Base-by-base conservation (phyloP, 2,329 filamentous ascomycete species). In the Diaporthe citriasiana region DNA sequence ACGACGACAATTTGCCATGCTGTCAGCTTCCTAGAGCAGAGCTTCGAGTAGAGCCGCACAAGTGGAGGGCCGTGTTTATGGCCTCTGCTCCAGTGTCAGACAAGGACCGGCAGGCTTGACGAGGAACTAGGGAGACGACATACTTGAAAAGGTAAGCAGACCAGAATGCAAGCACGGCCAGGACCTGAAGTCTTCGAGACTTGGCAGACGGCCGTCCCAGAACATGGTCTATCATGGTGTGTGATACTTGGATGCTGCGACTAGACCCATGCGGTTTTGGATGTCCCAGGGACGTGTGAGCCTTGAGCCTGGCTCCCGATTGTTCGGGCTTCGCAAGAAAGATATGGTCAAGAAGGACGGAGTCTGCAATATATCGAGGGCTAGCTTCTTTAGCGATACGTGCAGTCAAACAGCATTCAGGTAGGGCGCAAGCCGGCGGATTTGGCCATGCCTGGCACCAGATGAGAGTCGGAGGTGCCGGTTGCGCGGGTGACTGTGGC, bases 101-200 rank as follows among this genome's bases (percentile, higher is more conserved):
- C 10, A 4, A 47, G n/a, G 65, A 69, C 79, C 63, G 81, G 78
- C 22, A 70, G 65, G 70, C 66, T 45, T 73, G 40, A 35, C 15
- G 25, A 4, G 42, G 50, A 22, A 53, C 45, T 12, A n/a, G 22
- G 3, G 50, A 47, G 27, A 51, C 47, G 70, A 75, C 87, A 76
- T 86, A 94, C 93, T 90, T 92, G 80, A 93, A 89, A 38, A 98
- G 86, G 82, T 98, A 98, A 60, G 93, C 85, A 7, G 93, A 93
- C 97, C 97, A 99, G 81, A 98, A 97, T 0, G 94, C 92, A 72
- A 98, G 89, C 19, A 98, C 97, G 30, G 93, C 93, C 77, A 98
- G 90, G 78, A 99, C 95, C 83, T 98, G 96, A 68, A 97, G 92
- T 80, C 97, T 95, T 77, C 96, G 92, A 80, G 97, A 98, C 85